Evolutionary conservation across 164 flowering plant genomes (phyloP).

Genomic region (Sextonia rubra): DNA sequence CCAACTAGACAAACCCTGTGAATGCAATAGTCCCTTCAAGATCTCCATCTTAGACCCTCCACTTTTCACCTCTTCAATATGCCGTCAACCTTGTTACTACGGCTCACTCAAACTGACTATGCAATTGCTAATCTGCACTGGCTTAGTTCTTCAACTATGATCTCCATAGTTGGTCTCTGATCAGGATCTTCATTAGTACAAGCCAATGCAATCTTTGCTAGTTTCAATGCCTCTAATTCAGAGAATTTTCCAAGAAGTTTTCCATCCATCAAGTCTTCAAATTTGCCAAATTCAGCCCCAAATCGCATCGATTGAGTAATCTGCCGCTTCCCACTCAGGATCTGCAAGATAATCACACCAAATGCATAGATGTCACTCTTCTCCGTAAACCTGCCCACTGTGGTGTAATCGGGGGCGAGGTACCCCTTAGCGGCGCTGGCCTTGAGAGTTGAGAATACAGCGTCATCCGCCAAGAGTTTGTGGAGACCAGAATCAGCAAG

Average conservation of each 20-base stretch:
- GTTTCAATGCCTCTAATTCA: slow-evolving; percentile 56
- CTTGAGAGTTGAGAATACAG: slow-evolving; percentile 80
- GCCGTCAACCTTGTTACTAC: too few relatives aligned
- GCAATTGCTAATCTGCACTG: not conserved
- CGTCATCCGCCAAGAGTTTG: slow-evolving; percentile 81
- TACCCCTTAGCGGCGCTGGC: slow-evolving; percentile 97
- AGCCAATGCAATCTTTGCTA: slow-evolving; percentile 47
- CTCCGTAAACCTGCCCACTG: slow-evolving; percentile 81
- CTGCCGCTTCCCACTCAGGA: slow-evolving; percentile 62
- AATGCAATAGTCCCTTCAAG: too few relatives aligned
- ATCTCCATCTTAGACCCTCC: too few relatives aligned
- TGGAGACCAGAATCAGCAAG: slow-evolving; percentile 75
- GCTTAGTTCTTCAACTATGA: slow-evolving; percentile 53
- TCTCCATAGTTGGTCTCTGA: slow-evolving; percentile 59
- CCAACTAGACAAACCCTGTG: too few relatives aligned
- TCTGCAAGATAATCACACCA: slow-evolving; percentile 72
- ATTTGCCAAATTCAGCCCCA: slow-evolving; percentile 46
- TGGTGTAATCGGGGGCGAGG: slow-evolving; percentile 89
- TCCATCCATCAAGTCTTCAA: slow-evolving; percentile 60
- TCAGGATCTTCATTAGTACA: slow-evolving; percentile 75
- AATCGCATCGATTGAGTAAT: slow-evolving; percentile 33
- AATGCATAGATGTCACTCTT: slow-evolving; percentile 93
- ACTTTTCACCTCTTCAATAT: too few relatives aligned
- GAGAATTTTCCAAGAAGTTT: slow-evolving; percentile 61
- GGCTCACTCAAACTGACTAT: not conserved